These are phyloP conservation scores for Capniomyces stellatus DNA, from an alignment of 371 early-diverging fungal genomes.

Conservation along the genomic window DNA sequence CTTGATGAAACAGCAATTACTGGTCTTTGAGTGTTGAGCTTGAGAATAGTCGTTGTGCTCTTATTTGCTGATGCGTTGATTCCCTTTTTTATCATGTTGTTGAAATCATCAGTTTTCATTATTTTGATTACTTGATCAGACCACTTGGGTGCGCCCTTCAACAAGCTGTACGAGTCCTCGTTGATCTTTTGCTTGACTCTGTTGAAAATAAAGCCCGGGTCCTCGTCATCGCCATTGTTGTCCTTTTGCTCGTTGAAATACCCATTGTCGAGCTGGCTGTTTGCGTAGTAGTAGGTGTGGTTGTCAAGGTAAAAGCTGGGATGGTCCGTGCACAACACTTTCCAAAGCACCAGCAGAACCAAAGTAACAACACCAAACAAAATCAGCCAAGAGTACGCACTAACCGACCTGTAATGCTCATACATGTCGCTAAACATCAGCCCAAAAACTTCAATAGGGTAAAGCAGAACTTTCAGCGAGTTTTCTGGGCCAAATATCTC, in stretches of 20 bases:
- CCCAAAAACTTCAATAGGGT: slow-evolving; percentile 12
- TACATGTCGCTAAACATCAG: slow-evolving; percentile 14
- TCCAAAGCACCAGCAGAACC: background rate
- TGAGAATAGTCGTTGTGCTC: background rate
- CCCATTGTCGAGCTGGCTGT: background rate
- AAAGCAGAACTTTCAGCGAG: slow-evolving; percentile 10
- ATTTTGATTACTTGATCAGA: background rate
- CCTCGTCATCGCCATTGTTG: background rate
- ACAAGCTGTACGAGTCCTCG: too few species aligned
- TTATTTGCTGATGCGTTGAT: background rate
- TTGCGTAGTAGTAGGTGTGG: background rate
- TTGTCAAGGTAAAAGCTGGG: background rate
- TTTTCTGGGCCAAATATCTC: slow-evolving; percentile 14
- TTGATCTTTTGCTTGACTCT: background rate
- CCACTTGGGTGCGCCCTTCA: background rate
- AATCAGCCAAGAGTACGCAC: background rate
- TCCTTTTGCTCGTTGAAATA: too few species aligned
- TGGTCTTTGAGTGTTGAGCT: too few species aligned
- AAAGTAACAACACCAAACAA: background rate
- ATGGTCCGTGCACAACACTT: background rate
- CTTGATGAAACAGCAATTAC: background rate
- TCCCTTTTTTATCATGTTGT: background rate
- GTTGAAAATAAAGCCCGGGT: background rate
- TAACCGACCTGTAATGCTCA: slow-evolving; percentile 5
- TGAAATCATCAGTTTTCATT: background rate